Evolutionary conservation across 768 basidiomycete genomes (phyloP).

Genomic region (Termitomyces sp.): DNA sequence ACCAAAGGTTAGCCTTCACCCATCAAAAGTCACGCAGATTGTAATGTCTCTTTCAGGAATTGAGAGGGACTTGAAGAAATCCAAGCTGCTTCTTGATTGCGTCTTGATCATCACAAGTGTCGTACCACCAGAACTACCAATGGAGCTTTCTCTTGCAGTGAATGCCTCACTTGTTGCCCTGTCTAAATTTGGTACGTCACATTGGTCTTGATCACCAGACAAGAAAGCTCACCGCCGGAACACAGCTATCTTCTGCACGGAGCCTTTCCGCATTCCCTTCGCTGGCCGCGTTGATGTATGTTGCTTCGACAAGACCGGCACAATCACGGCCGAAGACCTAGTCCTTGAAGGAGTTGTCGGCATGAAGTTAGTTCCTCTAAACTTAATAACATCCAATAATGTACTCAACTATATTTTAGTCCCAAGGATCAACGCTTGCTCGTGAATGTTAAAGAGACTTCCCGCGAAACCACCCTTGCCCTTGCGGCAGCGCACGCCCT

Average conservation of each 20-base stretch:
- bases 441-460: slow-evolving; percentile 71
- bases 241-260: slow-evolving; percentile 96
- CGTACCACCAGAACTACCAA: slow-evolving; percentile 95
- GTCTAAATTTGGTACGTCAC: slow-evolving; percentile 77
- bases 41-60: slow-evolving; percentile 49
- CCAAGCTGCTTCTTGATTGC: slow-evolving; percentile 92
- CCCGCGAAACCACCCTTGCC: slow-evolving; percentile 75
- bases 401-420: slow-evolving; percentile 32
- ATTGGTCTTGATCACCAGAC: not conserved
- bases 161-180: slow-evolving; percentile 92
- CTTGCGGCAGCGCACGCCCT: slow-evolving; percentile 95
- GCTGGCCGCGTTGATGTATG: slow-evolving; percentile 97
- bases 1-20: slow-evolving; percentile 61
- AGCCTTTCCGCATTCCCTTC: slow-evolving; percentile 95
- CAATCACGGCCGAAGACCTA: slow-evolving; percentile 93
- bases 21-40: not conserved
- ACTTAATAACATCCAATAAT: not conserved
- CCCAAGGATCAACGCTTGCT: slow-evolving; percentile 57
- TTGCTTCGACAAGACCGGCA: slow-evolving; percentile 99
- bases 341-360: slow-evolving; percentile 94
- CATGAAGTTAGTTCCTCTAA: slow-evolving; percentile 57
- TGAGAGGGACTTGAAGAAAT: slow-evolving; percentile 89
- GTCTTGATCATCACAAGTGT: slow-evolving; percentile 96
- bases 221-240: not conserved
- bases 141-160: slow-evolving; percentile 95